These are phyloP conservation scores for Vaccinium vitisidaea DNA, from an alignment of 148 eudicot genomes.

Conservation along the genomic window DNA sequence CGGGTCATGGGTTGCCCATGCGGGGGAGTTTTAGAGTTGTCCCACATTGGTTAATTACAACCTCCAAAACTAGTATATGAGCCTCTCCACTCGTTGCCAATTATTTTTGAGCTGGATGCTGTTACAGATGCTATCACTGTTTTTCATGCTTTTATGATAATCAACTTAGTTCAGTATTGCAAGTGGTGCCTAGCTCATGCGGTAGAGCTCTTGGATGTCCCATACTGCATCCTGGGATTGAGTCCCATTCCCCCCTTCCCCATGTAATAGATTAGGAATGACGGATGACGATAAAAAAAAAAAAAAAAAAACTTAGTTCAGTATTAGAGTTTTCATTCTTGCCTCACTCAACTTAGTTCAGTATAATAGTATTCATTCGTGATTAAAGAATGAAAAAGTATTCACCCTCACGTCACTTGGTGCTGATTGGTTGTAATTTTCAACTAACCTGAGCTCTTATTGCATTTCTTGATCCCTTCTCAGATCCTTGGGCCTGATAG, in stretches of 20 bases:
- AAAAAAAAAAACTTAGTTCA: neutral
- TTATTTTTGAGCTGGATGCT: no score
- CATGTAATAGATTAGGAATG: no score
- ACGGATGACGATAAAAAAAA: no score
- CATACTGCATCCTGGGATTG: no score
- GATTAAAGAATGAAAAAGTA: neutral
- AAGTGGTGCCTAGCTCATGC: no score
- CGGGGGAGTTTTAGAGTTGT: no score
- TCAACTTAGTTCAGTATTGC: neutral
- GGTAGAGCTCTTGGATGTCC: no score
- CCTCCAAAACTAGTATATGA: no score
- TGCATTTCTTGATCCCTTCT: slow-evolving; percentile 11
- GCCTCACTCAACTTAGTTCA: neutral
- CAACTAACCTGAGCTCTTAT: neutral
- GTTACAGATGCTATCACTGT: neutral
- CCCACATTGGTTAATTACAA: no score
- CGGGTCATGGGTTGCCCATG: no score
- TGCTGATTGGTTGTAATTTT: neutral
- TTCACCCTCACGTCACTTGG: neutral
- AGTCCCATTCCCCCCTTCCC: no score
- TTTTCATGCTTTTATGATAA: neutral
- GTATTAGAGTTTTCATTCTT: neutral
- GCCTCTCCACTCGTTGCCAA: no score
- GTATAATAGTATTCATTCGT: neutral
- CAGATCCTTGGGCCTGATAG: slow-evolving; percentile 97